A percentile compares a stretch with the other conserved stretches of the same genome.
phyloP scores from a whole-genome alignment of 495 filamentous ascomycete genomes.

The Lepraria neglecta region DNA sequence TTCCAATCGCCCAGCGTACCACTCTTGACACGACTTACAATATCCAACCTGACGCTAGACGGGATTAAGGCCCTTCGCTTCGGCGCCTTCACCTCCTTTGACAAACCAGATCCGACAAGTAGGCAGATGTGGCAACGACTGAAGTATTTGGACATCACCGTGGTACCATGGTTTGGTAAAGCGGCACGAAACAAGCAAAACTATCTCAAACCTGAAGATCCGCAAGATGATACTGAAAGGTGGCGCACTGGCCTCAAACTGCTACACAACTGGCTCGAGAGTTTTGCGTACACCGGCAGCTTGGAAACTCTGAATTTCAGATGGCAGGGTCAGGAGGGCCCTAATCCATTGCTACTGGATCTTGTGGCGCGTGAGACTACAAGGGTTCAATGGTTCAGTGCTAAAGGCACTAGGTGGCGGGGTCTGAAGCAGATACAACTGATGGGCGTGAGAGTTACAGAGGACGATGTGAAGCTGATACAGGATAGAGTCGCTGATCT shows the following conservation, averaged over 20 bases:
- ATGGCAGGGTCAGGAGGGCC: slow-evolving; percentile 11
- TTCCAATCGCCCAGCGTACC: slow-evolving; percentile 8
- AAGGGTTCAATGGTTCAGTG: slow-evolving; percentile 18
- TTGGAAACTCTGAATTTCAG: slow-evolving; percentile 14
- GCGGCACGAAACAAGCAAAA: neutral
- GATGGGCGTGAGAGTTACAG: slow-evolving; percentile 9
- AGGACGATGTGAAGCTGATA: slow-evolving; percentile 8
- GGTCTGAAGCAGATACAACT: slow-evolving; percentile 13
- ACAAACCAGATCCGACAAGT: slow-evolving; percentile 2
- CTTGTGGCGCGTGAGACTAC: neutral
- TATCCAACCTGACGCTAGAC: slow-evolving; percentile 1
- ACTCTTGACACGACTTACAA: slow-evolving; percentile 3
- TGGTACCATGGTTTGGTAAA: neutral
- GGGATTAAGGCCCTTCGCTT: slow-evolving; percentile 12
- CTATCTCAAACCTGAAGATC: too few relatives aligned
- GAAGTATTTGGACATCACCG: slow-evolving; percentile 9
- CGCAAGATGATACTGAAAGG: neutral
- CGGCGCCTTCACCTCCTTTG: slow-evolving; percentile 17
- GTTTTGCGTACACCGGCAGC: slow-evolving; percentile 3
- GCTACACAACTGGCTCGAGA: slow-evolving; percentile 20
- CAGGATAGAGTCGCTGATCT: slow-evolving; percentile 4
- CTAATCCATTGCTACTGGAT: slow-evolving; percentile 17
- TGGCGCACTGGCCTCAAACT: slow-evolving; percentile 16
- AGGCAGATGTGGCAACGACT: slow-evolving; percentile 15
- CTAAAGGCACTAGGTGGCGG: slow-evolving; percentile 11